Percentiles rank a stretch among this genome's conserved stretches.
phyloP scores from a whole-genome alignment of 768 basidiomycete species.

The Termitomyces sp. region DNA sequence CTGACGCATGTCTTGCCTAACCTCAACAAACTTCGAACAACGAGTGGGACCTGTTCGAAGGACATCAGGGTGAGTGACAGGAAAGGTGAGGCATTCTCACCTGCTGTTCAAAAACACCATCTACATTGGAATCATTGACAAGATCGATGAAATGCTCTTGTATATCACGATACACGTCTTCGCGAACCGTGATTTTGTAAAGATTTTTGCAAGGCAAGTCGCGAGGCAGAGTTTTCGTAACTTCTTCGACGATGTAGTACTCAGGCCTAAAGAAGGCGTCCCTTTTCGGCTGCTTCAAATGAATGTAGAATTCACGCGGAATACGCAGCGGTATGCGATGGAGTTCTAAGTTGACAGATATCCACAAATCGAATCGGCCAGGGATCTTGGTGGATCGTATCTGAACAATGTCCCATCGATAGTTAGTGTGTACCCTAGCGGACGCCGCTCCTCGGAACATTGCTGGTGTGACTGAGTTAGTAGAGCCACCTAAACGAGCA shows the following conservation, averaged over 20 bases:
- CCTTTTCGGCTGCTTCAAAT: conserved; percentile 66
- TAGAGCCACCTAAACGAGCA: conserved; percentile 38
- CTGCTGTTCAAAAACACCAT: conserved; percentile 93
- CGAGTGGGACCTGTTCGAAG: conserved; percentile 66
- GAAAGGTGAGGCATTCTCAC: conserved; percentile 35
- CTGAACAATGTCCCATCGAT: conserved; percentile 92
- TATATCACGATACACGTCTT: conserved; percentile 78
- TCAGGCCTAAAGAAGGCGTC: conserved; percentile 64
- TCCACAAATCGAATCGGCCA: conserved; percentile 88
- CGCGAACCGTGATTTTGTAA: conserved; percentile 79
- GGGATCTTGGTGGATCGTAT: conserved; percentile 72
- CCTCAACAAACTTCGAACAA: conserved; percentile 75
- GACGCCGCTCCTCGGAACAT: conserved; percentile 59
- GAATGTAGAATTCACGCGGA: conserved; percentile 90
- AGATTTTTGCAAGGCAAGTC: conserved; percentile 75
- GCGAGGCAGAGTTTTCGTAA: conserved; percentile 76
- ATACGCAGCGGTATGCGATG: conserved; percentile 82
- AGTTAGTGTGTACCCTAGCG: conserved; percentile 52
- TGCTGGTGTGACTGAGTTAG: conserved; percentile 51
- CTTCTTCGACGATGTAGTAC: conserved; percentile 68
- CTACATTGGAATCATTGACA: conserved; percentile 91
- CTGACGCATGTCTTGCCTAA: conserved; percentile 82
- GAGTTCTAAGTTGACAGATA: conserved; percentile 76
- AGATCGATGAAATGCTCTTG: conserved; percentile 92
- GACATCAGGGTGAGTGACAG: background rate